Evolutionary conservation across 2,329 filamentous ascomycete species (phyloP).

Genomic region (Penicillium paneum): DNA sequence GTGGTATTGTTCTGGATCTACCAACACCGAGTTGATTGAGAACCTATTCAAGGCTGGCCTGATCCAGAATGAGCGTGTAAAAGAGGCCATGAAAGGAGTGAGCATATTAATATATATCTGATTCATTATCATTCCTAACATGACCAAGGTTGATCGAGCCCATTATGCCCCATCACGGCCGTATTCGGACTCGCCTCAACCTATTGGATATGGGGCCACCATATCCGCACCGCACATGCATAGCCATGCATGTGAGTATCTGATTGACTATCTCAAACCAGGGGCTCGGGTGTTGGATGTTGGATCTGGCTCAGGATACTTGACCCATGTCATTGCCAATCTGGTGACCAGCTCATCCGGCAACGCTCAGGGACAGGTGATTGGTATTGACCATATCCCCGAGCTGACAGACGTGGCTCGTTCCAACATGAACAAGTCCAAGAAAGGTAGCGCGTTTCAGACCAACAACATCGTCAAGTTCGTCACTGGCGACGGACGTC

Average conservation of each 20-base stretch:
- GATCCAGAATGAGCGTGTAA: conserved; percentile 69
- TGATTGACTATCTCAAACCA: conserved; percentile 57
- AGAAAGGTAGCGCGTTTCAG: conserved; percentile 59
- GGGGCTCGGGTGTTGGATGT: conserved; percentile 65
- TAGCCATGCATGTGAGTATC: conserved; percentile 60
- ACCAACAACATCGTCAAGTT: conserved; percentile 65
- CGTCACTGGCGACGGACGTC: conserved; percentile 69
- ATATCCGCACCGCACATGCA: conserved; percentile 75
- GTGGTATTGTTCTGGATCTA: conserved; percentile 76
- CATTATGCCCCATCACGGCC: conserved; percentile 71
- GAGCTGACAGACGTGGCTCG: conserved; percentile 62
- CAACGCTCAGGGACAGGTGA: conserved; percentile 49
- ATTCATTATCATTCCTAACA: conserved; percentile 11
- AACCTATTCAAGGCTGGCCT: conserved; percentile 71
- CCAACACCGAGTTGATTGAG: conserved; percentile 71
- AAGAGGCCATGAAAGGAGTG: conserved; percentile 75
- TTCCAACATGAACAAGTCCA: conserved; percentile 63
- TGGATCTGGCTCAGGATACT: conserved; percentile 73
- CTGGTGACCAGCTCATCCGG: conserved; percentile 51
- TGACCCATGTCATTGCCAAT: conserved; percentile 84
- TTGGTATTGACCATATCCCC: conserved; percentile 72
- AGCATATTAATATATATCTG: conserved; percentile 6
- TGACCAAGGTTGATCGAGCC: conserved; percentile 72
- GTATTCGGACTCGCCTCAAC: conserved; percentile 70
- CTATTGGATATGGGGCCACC: conserved; percentile 65